Conservation (phyloP, 352 stramenopile genomes). For the Aphanomyces euteiches region DNA sequence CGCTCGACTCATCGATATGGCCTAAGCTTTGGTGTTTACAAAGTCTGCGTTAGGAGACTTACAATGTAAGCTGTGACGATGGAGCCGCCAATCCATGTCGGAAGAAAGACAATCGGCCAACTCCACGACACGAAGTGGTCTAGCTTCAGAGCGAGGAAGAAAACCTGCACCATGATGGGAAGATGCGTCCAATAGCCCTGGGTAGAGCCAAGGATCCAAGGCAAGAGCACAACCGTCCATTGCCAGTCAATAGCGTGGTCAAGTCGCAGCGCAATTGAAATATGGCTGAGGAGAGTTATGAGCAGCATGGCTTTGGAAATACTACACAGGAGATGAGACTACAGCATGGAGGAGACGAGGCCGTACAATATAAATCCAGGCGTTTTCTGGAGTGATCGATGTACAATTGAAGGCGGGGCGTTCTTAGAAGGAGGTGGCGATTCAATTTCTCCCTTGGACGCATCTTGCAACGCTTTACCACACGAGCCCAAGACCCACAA, state of each 20-base stretch:
- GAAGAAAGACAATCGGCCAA: conserved; percentile 12
- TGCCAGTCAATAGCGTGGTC: conserved; percentile 11
- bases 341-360: too few relatives aligned
- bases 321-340: neutral
- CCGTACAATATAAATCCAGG: too few relatives aligned
- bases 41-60: too few relatives aligned
- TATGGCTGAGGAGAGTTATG: neutral
- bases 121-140: neutral
- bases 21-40: neutral
- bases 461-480: neutral
- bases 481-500: neutral
- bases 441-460: neutral
- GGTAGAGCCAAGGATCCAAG: neutral
- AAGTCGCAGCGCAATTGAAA: conserved; percentile 8
- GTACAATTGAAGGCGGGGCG: too few relatives aligned
- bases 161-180: conserved; percentile 9
- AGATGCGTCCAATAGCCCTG: neutral
- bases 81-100: neutral
- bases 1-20: neutral
- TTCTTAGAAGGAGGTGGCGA: too few relatives aligned
- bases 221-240: conserved; percentile 17
- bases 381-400: too few relatives aligned
- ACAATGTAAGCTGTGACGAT: too few relatives aligned
- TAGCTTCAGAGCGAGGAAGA: conserved; percentile 15
- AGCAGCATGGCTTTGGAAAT: neutral